Evolutionary conservation across 78 protist species (phyloP), one percentile per base, ranked within the genome.

Genomic region (Polysphondylium violaceum): DNA sequence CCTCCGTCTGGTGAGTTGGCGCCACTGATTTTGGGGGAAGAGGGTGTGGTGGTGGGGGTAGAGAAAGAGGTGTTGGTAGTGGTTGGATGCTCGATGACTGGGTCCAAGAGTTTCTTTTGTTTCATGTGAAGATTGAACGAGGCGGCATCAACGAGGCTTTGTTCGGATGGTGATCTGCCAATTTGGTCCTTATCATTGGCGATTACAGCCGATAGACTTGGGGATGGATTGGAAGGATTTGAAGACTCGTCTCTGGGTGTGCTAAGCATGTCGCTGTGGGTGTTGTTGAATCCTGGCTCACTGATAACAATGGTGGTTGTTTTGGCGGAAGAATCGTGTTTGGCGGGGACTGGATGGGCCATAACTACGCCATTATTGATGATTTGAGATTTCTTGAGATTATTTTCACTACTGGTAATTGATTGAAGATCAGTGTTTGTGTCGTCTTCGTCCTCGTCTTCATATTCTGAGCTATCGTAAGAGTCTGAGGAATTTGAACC

Each of bases 351-450:
- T 19, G 6, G 65, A 60, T 47, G 23, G 11, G 11, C 11, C 7
- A 14, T 47, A 47, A 14, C 11, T 11, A 11, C 7, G 7, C 7
- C 53, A 47, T 47, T 47, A 11, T 47, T 47, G 53, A 11, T 47
- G 53, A 7, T 47, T n/a, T n/a, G n/a, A n/a, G n/a, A n/a, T n/a
- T n/a, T n/a, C n/a, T n/a, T n/a, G n/a, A n/a, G n/a, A 33, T 14
- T 60, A 36, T 64, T 64, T 19, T 21, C 40, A 36, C 1, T 65
- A 65, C 9, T 64, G 14, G 55, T 65, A 36, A 50, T 72, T 29
- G 78, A 72, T 72, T 72, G 78, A 50, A 72, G 44, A 21, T 72
- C 78, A 72, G 44, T 40, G 33, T 72, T 50, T 27, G 59, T 50
- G 27, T 72, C 78, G 51, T 72, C 50, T 50, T 50, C 78, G n/a